Evolutionary conservation across 2,329 filamentous ascomycete genomes (phyloP), one percentile per base, ranked within the genome.

Genomic region (Nemania sp.): DNA sequence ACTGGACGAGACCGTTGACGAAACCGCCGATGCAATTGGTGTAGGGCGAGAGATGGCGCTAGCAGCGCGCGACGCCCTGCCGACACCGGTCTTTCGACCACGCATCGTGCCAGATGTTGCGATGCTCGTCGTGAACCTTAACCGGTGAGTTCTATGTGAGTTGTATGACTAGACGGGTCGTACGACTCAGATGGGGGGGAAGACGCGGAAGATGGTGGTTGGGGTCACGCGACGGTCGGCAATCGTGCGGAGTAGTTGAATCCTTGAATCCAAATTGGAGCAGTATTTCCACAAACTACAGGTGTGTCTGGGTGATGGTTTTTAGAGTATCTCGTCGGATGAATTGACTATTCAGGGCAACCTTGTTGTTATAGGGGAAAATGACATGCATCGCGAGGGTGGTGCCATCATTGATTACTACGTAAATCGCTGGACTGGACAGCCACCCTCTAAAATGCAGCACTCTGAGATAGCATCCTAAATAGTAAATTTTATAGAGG

Each of bases 381-480:
- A 78, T 77, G 74, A 79, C 77, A 76, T 76, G 71, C 78, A 81
- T 81, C 79, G 78, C 77, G 84, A 86, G 83, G 84, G 84, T 85
- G 85, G 84, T 85, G 82, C 86, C 87, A 88, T 88, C 78, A 82
- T 72, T 80, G 81, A 83, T 69, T 66, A 63, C 57, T 43, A 80
- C 75, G 80, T 76, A 77, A 77, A 77, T 79, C 61, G 38, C 53
- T 61, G 79, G 77, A 80, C 74, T 54, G 75, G 76, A 81, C 77
- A 77, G 79, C 85, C 84, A 87, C 85, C 84, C 84, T 86, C 83
- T 86, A 88, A 72, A 83, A 83, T 69, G 81, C 81, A 84, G 81
- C 81, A 80, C 77, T 78, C 79, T 79, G 78, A 62, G 80, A 75
- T 71, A 76, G 79, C 78, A 87, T 87, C 71, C 69, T 84, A 75